These are phyloP conservation scores for Cyclotella atomus DNA, from an alignment of 108 stramenopile genomes.

Conservation along the genomic window DNA sequence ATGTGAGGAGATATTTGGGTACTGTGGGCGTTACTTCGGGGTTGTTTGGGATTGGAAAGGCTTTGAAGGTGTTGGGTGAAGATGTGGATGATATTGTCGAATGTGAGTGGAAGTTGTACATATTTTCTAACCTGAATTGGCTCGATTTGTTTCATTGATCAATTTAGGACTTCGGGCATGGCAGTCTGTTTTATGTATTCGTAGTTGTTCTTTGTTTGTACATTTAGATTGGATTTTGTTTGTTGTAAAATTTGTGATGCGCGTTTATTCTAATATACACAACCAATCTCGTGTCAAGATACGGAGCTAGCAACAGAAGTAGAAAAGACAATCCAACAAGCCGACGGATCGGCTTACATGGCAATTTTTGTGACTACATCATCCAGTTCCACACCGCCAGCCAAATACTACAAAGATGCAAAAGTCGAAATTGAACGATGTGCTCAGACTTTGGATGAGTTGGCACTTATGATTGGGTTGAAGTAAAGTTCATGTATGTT, in stretches of 20 bases:
- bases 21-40: conserved; percentile 59
- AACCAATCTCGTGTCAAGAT: too few relatives aligned
- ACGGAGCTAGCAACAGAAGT: conserved; percentile 50
- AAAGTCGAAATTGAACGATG: conserved; percentile 51
- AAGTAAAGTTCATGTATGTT: not conserved
- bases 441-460: conserved; percentile 43
- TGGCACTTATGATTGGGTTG: conserved; percentile 39
- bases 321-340: conserved; percentile 40
- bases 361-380: conserved; percentile 53
- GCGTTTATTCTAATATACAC: too few relatives aligned
- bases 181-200: too few relatives aligned
- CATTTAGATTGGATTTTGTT: too few relatives aligned
- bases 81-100: conserved; percentile 63
- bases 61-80: conserved; percentile 52
- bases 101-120: too few relatives aligned
- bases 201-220: too few relatives aligned
- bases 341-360: conserved; percentile 55
- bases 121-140: too few relatives aligned
- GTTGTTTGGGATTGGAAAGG: conserved; percentile 56
- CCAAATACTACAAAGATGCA: conserved; percentile 59
- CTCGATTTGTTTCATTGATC: not conserved
- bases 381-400: conserved; percentile 39
- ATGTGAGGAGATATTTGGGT: conserved; percentile 67
- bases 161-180: too few relatives aligned
- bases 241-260: too few relatives aligned